Evolutionary conservation across 192 early-diverging fungal genomes (phyloP).

Genomic region (Gigaspora rosea): DNA sequence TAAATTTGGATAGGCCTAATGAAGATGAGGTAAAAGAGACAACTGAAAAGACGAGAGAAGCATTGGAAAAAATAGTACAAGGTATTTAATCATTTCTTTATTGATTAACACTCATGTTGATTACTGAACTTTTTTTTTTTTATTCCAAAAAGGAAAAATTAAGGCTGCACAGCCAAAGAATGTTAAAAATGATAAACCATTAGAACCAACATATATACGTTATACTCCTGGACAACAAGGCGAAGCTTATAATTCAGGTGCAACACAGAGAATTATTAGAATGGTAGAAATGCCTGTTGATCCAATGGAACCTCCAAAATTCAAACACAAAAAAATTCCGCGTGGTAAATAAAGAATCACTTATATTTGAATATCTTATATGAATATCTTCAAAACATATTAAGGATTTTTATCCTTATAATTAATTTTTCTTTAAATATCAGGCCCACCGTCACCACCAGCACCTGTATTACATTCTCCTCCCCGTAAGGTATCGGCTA

Average conservation of each 20-base stretch:
- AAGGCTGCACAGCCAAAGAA: slow-evolving; percentile 62
- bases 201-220: slow-evolving; percentile 80
- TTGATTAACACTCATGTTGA: background rate
- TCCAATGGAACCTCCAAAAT: slow-evolving; percentile 94
- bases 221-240: slow-evolving; percentile 86
- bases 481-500: slow-evolving; percentile 92
- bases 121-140: background rate
- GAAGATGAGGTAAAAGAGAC: slow-evolving; percentile 78
- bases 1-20: slow-evolving; percentile 74
- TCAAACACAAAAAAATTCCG: slow-evolving; percentile 91
- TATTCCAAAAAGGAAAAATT: slow-evolving; percentile 59
- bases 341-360: slow-evolving; percentile 38
- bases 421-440: slow-evolving; percentile 15
- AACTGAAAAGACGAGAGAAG: slow-evolving; percentile 85
- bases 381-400: background rate
- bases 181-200: slow-evolving; percentile 51
- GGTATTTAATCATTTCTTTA: slow-evolving; percentile 31
- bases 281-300: slow-evolving; percentile 95
- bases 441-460: slow-evolving; percentile 82
- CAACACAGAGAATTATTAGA: slow-evolving; percentile 85
- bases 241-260: slow-evolving; percentile 69
- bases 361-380: background rate
- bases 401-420: background rate
- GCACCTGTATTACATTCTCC: slow-evolving; percentile 99
- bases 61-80: slow-evolving; percentile 87